These are phyloP conservation scores for Mrakia frigida DNA, from an alignment of 768 basidiomycete species.

Conservation along the genomic window DNA sequence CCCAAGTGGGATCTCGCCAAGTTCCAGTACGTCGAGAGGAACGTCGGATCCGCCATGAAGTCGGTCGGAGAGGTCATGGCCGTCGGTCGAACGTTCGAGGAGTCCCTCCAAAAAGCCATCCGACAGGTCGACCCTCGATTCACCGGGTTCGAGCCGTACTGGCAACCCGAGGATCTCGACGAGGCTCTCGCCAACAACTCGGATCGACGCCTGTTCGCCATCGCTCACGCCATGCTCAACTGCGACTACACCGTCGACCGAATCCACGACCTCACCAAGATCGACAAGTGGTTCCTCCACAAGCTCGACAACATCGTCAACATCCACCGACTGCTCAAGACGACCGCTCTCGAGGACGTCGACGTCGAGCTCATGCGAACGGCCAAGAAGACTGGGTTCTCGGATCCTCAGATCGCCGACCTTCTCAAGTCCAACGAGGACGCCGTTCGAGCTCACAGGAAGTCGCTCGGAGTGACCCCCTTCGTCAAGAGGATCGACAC, in stretches of 20 bases:
- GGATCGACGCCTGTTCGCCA: constrained; percentile 91
- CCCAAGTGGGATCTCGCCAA: constrained; percentile 99
- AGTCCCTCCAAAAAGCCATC: constrained; percentile 95
- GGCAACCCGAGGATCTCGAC: constrained; percentile 79
- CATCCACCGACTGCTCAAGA: constrained; percentile 69
- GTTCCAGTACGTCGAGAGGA: constrained; percentile 88
- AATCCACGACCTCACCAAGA: constrained; percentile 91
- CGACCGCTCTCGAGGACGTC: constrained; percentile 63
- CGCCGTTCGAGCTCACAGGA: constrained; percentile 74
- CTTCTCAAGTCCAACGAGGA: constrained; percentile 69
- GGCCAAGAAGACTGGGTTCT: constrained; percentile 93
- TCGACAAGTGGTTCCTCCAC: constrained; percentile 99
- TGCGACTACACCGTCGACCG: constrained; percentile 82
- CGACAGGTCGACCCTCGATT: constrained; percentile 95
- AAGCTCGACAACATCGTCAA: constrained; percentile 98
- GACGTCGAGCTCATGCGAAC: constrained; percentile 71
- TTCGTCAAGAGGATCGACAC: constrained; percentile 99
- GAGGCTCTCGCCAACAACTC: constrained; percentile 73
- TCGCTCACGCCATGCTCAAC: constrained; percentile 96
- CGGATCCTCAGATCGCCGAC: constrained; percentile 85
- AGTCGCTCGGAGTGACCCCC: constrained; percentile 80
- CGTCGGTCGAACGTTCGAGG: constrained; percentile 97
- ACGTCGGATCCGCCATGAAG: constrained; percentile 97
- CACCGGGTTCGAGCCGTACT: constrained; percentile 94
- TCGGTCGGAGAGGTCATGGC: constrained; percentile 99